Conservation (phyloP, 805 yeast genomes). For the Blastobotrys parvus region DNA sequence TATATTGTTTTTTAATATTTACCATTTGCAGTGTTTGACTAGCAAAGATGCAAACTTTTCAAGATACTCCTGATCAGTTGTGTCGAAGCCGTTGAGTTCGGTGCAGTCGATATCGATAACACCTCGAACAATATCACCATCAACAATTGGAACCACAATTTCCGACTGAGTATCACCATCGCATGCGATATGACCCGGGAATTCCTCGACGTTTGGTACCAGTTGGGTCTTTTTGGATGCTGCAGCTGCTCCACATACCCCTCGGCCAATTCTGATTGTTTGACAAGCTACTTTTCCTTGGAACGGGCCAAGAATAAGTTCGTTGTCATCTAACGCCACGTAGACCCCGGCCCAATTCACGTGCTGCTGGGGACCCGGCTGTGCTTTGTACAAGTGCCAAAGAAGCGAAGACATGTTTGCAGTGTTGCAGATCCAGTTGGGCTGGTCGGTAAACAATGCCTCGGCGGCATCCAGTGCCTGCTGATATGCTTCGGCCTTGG, state of each 20-base stretch:
- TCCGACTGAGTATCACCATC: constrained; percentile 93
- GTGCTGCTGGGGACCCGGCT: constrained; percentile 29
- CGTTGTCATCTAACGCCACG: constrained; percentile 37
- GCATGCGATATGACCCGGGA: constrained; percentile 94
- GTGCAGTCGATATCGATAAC: constrained; percentile 85
- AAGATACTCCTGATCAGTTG: constrained; percentile 47
- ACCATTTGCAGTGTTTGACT: constrained; percentile 47
- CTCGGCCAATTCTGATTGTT: constrained; percentile 62
- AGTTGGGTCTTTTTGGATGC: constrained; percentile 49
- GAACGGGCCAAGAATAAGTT: constrained; percentile 79
- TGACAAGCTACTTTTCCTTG: constrained; percentile 98
- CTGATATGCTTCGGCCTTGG: constrained; percentile 45
- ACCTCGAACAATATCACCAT: constrained; percentile 42
- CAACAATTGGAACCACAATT: constrained; percentile 76
- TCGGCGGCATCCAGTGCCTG: constrained; percentile 51
- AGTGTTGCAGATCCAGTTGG: constrained; percentile 83
- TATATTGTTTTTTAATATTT: neutral
- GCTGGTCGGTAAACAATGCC: constrained; percentile 54
- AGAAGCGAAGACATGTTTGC: constrained; percentile 79
- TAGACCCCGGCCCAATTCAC: constrained; percentile 97
- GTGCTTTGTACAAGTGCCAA: constrained; percentile 77
- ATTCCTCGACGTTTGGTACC: constrained; percentile 67
- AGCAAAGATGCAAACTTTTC: constrained; percentile 52
- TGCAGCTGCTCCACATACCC: constrained; percentile 92
- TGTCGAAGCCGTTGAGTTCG: constrained; percentile 56